phyloP scores from a whole-genome alignment of 1,284 basidiomycete species.

The Taiwanofungus camphoratus region DNA sequence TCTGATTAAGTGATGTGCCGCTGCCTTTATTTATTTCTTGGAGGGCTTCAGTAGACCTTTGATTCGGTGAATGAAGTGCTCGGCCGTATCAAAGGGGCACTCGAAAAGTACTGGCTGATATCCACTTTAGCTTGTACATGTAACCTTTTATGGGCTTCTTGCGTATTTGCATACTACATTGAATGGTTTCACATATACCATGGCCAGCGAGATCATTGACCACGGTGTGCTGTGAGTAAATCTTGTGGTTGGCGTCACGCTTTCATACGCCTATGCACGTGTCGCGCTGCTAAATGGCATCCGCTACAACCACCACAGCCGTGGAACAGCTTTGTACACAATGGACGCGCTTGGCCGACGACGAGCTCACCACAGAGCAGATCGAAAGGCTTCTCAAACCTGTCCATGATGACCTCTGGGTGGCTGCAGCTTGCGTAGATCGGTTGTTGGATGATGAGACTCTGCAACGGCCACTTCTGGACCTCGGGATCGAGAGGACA shows the following conservation, averaged over 20 bases:
- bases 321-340: conserved; percentile 35
- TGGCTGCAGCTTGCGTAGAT: conserved; percentile 65
- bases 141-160: conserved; percentile 2
- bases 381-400: conserved; percentile 45
- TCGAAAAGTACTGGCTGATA: conserved; percentile 9
- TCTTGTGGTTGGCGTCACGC: too few species aligned
- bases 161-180: too few species aligned
- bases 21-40: conserved; percentile 9
- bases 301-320: conserved; percentile 21
- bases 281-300: conserved; percentile 20
- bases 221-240: too few species aligned
- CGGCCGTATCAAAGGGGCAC: conserved; percentile 18
- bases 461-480: conserved; percentile 52
- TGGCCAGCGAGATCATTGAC: too few species aligned
- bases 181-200: too few species aligned
- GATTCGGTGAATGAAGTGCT: conserved; percentile 26
- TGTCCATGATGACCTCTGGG: conserved; percentile 67
- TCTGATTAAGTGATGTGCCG: conserved; percentile 33
- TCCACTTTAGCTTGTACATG: background rate
- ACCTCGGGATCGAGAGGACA: conserved; percentile 58
- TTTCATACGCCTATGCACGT: conserved; percentile 13
- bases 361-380: conserved; percentile 44
- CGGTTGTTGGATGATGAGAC: conserved; percentile 53
- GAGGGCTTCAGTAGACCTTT: conserved; percentile 3
- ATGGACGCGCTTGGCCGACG: conserved; percentile 54